Conservation (phyloP, 371 early-diverging fungal genomes). For the Entomophthora muscae region DNA sequence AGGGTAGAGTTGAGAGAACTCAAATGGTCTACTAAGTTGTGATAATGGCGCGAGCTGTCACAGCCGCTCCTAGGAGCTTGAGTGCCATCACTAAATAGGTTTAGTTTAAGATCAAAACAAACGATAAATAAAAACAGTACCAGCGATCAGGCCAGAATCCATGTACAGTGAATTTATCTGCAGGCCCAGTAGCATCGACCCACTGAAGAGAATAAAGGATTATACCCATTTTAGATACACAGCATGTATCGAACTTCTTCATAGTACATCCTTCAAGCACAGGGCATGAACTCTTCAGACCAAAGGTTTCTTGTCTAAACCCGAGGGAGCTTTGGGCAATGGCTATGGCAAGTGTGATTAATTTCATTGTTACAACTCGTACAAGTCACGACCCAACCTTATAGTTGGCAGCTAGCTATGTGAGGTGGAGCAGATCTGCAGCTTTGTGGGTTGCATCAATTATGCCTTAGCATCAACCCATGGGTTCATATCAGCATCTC, state of each 20-base stretch:
- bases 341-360: too few relatives aligned
- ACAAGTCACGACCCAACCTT: too few relatives aligned
- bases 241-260: conserved; percentile 29
- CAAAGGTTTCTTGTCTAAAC: too few relatives aligned
- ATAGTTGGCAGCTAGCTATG: too few relatives aligned
- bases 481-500: too few relatives aligned
- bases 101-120: not conserved
- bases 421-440: too few relatives aligned
- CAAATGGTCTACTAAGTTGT: not conserved
- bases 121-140: conserved; percentile 10
- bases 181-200: conserved; percentile 26
- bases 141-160: conserved; percentile 72
- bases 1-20: conserved; percentile 14
- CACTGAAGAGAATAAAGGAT: conserved; percentile 35
- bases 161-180: conserved; percentile 40
- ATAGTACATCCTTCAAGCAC: not conserved
- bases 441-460: too few relatives aligned
- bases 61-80: conserved; percentile 43
- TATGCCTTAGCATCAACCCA: too few relatives aligned
- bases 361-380: too few relatives aligned
- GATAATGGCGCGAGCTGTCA: conserved; percentile 32
- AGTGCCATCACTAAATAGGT: conserved; percentile 22
- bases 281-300: too few relatives aligned
- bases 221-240: conserved; percentile 45
- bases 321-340: too few relatives aligned